Base-by-base conservation (phyloP, 176 grass and related monocot species). In the Raddia distichophylla region DNA sequence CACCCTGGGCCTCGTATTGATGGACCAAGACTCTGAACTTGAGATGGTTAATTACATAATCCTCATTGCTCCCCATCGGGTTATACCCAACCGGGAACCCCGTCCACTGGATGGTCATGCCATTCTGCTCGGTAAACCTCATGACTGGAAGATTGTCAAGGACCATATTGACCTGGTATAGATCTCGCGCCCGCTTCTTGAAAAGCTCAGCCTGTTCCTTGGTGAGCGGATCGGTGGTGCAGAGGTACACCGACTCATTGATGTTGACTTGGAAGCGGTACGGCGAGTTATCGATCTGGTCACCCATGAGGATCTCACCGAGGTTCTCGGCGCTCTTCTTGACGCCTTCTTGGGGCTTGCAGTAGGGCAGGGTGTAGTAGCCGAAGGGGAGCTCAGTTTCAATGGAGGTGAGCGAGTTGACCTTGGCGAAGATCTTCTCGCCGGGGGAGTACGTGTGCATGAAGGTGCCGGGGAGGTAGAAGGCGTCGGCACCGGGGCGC, bases 121-220 rank as follows among this genome's bases (percentile, higher is more conserved):
- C 93, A 22, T 88, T 94, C 83, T 92, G 90, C 76, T 94, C 74
- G 0, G 87, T 80, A 60, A 85, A 92, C 70, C 93, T 69, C 84
- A 94, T 87, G 63, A 80, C 93, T 0, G 93, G 93, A 72, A 94
- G 88, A 43, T 92, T 94, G 68, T 94, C 93, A 0, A 94, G 87
- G 42, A 94, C 33, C 93, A 94, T 92, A 87, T 94, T 94, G 16
- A 94, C 93, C 81, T 94, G 93, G 63, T 94, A 94, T 45, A 94
- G 73, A 69, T 94, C 70, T 5, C 87, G 90, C 0, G 87, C 85
- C 68, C 93, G 66, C 67, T 90, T 91, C 80, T 92, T 94, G 47
- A 90, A 78, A 55, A 94, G 84, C 37, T 91, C 83, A 0, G 87
- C 93, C 77, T 94, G 83, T 19, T 90, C 86, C 18, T 92, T 85